phyloP scores from a whole-genome alignment of 2,329 filamentous ascomycete species.

The Delphinella strobiligena region DNA sequence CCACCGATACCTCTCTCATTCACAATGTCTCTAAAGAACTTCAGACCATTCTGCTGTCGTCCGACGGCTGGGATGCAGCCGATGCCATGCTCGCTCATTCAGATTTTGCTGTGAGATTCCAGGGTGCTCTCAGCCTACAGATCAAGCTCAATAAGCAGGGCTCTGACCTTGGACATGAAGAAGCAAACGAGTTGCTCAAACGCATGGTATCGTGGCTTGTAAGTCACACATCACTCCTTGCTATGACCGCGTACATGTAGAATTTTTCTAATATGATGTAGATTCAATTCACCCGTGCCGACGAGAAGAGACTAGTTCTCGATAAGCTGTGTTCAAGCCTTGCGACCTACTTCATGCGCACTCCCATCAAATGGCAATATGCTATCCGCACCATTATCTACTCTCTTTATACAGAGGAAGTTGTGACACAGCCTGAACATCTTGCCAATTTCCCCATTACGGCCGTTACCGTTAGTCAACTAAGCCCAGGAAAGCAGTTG shows the following conservation, averaged over 20 bases:
- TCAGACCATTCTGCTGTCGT: constrained; percentile 65
- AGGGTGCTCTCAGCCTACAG: constrained; percentile 83
- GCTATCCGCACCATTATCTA: constrained; percentile 51
- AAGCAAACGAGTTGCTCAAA: constrained; percentile 47
- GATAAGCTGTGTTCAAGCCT: constrained; percentile 69
- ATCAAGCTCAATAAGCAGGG: constrained; percentile 66
- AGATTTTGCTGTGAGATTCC: constrained; percentile 73
- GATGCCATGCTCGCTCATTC: constrained; percentile 58
- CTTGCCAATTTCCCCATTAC: constrained; percentile 1
- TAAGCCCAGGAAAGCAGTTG: background rate
- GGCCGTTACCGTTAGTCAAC: background rate
- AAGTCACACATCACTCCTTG: constrained; percentile 8
- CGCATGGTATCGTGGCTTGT: constrained; percentile 54
- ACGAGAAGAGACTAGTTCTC: constrained; percentile 39
- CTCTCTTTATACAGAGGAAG: constrained; percentile 1
- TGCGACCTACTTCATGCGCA: constrained; percentile 63
- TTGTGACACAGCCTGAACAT: constrained; percentile 10
- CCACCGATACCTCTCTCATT: constrained; percentile 31
- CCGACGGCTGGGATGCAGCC: constrained; percentile 76
- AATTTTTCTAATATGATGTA: constrained; percentile 1
- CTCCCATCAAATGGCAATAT: constrained; percentile 53
- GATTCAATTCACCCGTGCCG: constrained; percentile 13
- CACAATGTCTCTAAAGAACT: constrained; percentile 58
- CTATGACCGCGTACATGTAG: background rate
- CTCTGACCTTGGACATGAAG: constrained; percentile 40